Evolutionary conservation across 495 filamentous ascomycete species (phyloP).

Genomic region (Podospora bellae-mahoneyi): DNA sequence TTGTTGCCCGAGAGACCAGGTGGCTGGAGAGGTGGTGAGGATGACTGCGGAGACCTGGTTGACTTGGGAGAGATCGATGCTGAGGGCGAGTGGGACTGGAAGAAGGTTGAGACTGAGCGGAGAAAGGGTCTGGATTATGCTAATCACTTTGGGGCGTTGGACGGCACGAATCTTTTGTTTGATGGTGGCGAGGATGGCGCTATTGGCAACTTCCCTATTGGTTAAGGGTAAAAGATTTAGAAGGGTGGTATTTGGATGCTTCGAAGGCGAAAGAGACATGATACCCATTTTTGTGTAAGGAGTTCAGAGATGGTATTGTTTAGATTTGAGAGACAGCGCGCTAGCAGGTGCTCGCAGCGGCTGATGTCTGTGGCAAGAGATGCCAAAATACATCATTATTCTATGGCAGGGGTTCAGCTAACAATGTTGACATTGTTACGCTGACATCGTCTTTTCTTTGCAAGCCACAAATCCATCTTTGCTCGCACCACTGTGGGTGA

Average conservation of each 20-base stretch:
- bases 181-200: constrained; percentile 47
- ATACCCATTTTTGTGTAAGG: not conserved
- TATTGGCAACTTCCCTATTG: constrained; percentile 45
- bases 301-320: not conserved
- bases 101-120: constrained; percentile 43
- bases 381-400: not conserved
- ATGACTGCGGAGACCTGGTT: constrained; percentile 35
- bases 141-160: constrained; percentile 49
- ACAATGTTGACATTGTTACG: not conserved
- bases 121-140: constrained; percentile 48
- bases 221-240: constrained; percentile 23
- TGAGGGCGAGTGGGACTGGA: constrained; percentile 48
- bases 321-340: not conserved
- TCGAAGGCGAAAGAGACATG: not conserved
- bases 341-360: not conserved
- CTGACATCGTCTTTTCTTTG: not conserved
- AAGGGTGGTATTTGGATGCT: not conserved
- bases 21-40: constrained; percentile 44
- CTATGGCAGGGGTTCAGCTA: not conserved
- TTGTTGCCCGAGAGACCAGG: constrained; percentile 61
- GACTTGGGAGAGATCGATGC: constrained; percentile 28
- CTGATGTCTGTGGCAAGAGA: no score
- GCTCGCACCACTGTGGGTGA: not conserved
- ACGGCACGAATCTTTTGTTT: constrained; percentile 47
- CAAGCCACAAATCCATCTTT: not conserved